phyloP scores from a whole-genome alignment of 352 stramenopile species.

The Phytophthora ohioensis region DNA sequence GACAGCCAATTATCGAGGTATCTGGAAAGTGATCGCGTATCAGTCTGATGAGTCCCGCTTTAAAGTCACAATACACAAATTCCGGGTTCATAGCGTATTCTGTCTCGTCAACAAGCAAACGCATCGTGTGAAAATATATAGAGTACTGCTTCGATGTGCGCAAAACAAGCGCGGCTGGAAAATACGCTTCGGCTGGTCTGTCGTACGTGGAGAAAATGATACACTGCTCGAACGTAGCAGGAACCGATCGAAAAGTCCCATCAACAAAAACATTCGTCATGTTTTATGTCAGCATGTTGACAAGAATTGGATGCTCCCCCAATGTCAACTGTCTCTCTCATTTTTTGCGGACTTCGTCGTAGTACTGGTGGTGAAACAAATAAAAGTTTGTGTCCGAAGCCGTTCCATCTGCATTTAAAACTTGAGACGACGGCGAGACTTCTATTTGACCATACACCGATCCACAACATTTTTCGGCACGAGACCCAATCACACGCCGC shows the following conservation, averaged over 20 bases:
- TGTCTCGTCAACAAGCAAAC: not conserved
- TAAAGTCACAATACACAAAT: slow-evolving; percentile 16
- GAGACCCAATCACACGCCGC: not conserved
- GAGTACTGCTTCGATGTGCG: slow-evolving; percentile 14
- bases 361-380: not conserved
- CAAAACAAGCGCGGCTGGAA: not conserved
- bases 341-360: not conserved
- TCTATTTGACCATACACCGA: slow-evolving; percentile 12
- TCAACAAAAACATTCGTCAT: slow-evolving; percentile 7
- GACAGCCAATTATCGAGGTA: not conserved
- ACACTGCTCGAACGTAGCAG: slow-evolving; percentile 5
- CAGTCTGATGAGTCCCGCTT: slow-evolving; percentile 3
- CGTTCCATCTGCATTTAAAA: not conserved
- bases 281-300: slow-evolving; percentile 3
- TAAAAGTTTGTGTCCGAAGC: not conserved
- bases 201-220: slow-evolving; percentile 10
- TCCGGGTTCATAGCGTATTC: slow-evolving; percentile 7
- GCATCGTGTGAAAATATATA: slow-evolving; percentile 8
- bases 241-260: slow-evolving; percentile 11
- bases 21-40: slow-evolving; percentile 3
- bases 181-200: not conserved
- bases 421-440: slow-evolving; percentile 2
- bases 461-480: not conserved
- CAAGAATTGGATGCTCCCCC: not conserved
- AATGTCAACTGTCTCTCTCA: not conserved